Evolutionary conservation across 257 asterid species (phyloP), one percentile per base, ranked within the genome.

Genomic region (Forsythia viridissima): DNA sequence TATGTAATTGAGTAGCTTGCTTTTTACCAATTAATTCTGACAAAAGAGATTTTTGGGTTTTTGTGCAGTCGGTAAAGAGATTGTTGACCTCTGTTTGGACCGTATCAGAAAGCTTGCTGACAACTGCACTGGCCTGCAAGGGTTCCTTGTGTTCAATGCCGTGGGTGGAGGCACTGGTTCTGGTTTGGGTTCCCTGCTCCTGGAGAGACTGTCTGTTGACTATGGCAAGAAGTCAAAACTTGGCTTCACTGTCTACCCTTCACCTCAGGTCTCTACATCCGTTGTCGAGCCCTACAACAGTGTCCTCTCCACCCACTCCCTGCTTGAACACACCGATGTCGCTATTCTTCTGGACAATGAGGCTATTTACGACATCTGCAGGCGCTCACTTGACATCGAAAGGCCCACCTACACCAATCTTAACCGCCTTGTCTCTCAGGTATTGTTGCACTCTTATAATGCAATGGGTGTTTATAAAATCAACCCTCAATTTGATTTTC

Each of bases 261-360:
- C 90, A 34, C 87, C 90, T 20, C 87, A 86, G 71, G 87, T 86
- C 38, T 86, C 90, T 44, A 86, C 87, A 39, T 83, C 90, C 13
- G 90, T 86, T 71, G 90, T 86, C 61, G 87, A 86, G 80, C 89
- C 89, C 65, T 86, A 86, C 79, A 86, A 86, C 74, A 83, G 87
- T 70, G 87, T 81, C 66, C 90, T 86, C 59, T 86, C 90, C 37
- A 83, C 87, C 79, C 90, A 86, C 73, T 86, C 90, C 69, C 86
- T 86, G 34, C 86, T 86, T 44, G 90, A 84, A 70, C 90, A 86
- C 86, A 86, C 90, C 6, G 89, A 86, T 79, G 89, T 86, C 11
- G 51, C 87, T 21, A 66, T 85, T 9, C 87, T 85, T 71, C 83
- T 83, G 1, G 89, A 86, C 79, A 86, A 86, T 42, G 87, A 86